phyloP scores from a whole-genome alignment of 345 rosid genomes.

The Salix suchowensis region DNA sequence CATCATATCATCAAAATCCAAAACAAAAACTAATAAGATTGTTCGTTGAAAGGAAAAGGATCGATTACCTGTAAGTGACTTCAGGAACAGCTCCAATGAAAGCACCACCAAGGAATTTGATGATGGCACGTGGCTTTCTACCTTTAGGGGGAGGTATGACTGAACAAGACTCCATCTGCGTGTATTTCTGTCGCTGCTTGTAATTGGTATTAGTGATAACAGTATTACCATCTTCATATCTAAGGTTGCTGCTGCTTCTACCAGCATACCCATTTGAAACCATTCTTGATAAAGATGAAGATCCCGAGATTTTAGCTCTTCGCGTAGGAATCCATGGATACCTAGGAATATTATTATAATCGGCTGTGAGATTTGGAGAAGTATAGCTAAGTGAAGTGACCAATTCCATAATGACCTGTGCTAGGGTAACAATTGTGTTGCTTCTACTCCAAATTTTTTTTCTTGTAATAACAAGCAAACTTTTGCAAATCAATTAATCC shows the following conservation, averaged over 20 bases:
- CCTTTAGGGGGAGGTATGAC: slow-evolving; percentile 54
- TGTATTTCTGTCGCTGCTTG: slow-evolving; percentile 31
- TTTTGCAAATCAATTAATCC: no score
- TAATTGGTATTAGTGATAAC: not conserved
- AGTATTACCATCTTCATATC: not conserved
- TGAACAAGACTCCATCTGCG: slow-evolving; percentile 55
- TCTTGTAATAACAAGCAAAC: no score
- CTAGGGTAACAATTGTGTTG: not conserved
- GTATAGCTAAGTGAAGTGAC: not conserved
- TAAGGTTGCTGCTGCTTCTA: slow-evolving; percentile 13
- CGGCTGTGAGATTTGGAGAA: not conserved
- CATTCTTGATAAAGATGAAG: slow-evolving; percentile 8
- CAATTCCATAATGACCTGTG: slow-evolving; percentile 1
- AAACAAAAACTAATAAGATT: not conserved
- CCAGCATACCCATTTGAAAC: slow-evolving; percentile 35
- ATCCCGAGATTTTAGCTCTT: not conserved
- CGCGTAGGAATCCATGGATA: not conserved
- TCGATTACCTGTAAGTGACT: slow-evolving; percentile 65
- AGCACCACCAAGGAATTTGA: slow-evolving; percentile 86
- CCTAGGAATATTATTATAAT: not conserved
- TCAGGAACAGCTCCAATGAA: slow-evolving; percentile 92
- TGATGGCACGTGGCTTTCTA: slow-evolving; percentile 57
- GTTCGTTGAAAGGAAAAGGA: not conserved
- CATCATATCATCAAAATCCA: not conserved
- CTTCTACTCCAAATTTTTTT: no score